phyloP scores from a whole-genome alignment of 2,329 filamentous ascomycete genomes.

The Seiridium cupressi region DNA sequence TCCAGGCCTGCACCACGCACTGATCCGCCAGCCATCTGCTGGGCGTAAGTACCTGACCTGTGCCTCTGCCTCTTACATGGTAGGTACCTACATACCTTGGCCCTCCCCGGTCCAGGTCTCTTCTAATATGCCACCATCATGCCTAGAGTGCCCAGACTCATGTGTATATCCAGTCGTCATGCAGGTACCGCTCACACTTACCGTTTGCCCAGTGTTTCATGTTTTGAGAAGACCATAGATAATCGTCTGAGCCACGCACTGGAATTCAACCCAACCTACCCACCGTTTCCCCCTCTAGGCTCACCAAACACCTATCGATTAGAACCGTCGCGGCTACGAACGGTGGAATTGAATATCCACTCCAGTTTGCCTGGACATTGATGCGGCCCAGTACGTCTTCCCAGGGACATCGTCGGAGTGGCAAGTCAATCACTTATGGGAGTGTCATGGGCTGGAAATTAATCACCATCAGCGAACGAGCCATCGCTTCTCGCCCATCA shows the following conservation, averaged over 20 bases:
- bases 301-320: background rate
- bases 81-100: no score
- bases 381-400: background rate
- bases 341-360: background rate
- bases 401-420: background rate
- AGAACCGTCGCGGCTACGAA: background rate
- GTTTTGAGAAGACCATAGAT: background rate
- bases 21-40: background rate
- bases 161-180: background rate
- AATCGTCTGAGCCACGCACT: no score
- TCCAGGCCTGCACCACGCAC: background rate
- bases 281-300: no score
- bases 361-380: background rate
- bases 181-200: background rate
- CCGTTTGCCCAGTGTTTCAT: conserved; percentile 3
- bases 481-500: background rate
- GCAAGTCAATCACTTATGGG: background rate
- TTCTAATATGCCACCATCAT: background rate
- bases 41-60: background rate
- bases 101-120: no score
- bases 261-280: no score
- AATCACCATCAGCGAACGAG: background rate
- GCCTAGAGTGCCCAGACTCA: background rate
- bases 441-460: background rate
- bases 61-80: no score